Evolutionary conservation across 768 basidiomycete genomes (phyloP), one percentile per base, ranked within the genome.

Genomic region (Punctularia strigosozonata): DNA sequence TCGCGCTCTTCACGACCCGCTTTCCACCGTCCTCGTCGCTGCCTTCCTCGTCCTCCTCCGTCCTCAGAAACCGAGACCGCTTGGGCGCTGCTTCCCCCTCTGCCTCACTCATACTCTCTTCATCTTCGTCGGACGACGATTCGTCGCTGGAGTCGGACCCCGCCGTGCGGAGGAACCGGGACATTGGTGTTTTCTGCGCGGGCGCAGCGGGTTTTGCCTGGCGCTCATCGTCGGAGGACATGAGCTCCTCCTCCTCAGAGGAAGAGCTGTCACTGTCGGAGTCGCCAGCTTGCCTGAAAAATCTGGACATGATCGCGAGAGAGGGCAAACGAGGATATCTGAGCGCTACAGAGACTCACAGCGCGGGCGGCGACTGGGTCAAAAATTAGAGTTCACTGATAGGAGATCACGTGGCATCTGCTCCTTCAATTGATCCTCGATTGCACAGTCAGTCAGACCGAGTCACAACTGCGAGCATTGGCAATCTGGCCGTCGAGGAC

Each of bases 221-320:
- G 41, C 75, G 76, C 42, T 86, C 83, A 39, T 77, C 85, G 37
- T 72, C 78, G 48, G 77, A 78, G 52, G 72, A 75, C 59, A 87
- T 75, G 40, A 71, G 63, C 57, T 80, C 75, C 63, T 86, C 82
- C 56, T 66, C 65, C 26, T 62, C 61, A n/a, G 58, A 60, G 36
- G 79, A 82, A 38, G 86, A 84, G 32, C 78, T 80, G 56, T 85
- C 81, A 31, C 77, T 81, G 39, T 88, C 86, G 37, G 82, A 84
- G 57, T 88, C 84, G 58, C 74, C 80, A 43, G 75, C 84, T 65
- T 77, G 73, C 66, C 82, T 78, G 67, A 90, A 89, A 65, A 91
- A 90, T 53, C 86, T 77, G 44, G 87, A 89, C 85, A 90, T 89
- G 39, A 45, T 55, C 21, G 31, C 17, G 37, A 19, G 33, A 34